Base-by-base conservation (phyloP, 2,329 filamentous ascomycete genomes). In the Trichoderma sp. region DNA sequence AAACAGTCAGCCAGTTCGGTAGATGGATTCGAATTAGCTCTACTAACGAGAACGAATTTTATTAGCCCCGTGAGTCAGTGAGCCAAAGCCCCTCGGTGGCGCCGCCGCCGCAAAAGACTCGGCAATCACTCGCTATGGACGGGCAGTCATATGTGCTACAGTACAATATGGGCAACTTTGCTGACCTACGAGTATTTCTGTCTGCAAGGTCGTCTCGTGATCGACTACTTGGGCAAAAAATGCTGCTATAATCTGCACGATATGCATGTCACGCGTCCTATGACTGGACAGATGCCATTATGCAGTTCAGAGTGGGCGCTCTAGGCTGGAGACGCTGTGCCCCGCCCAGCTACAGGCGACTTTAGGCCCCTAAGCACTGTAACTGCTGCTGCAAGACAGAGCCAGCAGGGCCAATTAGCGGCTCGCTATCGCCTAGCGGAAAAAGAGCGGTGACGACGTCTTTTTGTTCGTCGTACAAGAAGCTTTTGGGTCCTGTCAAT, bases 361-460 rank as follows among this genome's bases (percentile, higher is more conserved):
- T 21, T 68, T 61, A 43, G 57, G 65, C 31, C n/a, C 24, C n/a
- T 10, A 21, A 16, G 43, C 47, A 29, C 65, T 68, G 65, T 52
- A 27, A 33, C 57, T 14, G 56, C n/a, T 57, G 57, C 58, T 61
- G 66, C 66, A 68, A 59, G 56, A 49, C 47, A 68, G 31, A 43
- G 53, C 64, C 55, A 59, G 53, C 35, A 52, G 21, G 24, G 43
- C 57, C 66, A 57, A 40, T 62, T 60, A 56, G 58, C 57, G 58
- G 35, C 10, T 57, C 16, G 40, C n/a, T 29, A 58, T 33, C 53
- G 55, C 40, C 63, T 58, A 59, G 21, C 27, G n/a, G 29, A 70
- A 49, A 70, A 70, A 64, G 53, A 70, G 69, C 69, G 69, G 69
- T 70, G 65, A 70, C 69, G 66, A 64, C 37, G 47, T 33, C 21